phyloP scores from a whole-genome alignment of 371 early-diverging fungal species.

The Apophysomyces trapeziformis region DNA sequence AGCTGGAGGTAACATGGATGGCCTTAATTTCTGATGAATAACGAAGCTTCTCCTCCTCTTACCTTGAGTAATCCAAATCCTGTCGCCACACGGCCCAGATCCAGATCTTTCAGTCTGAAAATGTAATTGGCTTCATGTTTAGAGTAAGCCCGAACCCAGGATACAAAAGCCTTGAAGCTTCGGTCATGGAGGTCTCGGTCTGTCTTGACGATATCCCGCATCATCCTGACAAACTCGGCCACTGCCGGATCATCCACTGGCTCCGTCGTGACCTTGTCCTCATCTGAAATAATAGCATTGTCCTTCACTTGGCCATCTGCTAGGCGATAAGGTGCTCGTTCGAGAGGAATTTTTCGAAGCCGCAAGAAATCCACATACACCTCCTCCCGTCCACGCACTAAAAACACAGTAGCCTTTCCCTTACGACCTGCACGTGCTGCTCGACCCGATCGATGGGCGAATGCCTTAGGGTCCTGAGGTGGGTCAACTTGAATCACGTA shows the following conservation, averaged over 20 bases:
- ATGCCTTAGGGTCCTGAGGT: constrained; percentile 95
- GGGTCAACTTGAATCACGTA: constrained; percentile 96
- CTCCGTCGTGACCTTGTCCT: constrained; percentile 35
- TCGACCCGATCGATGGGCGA: constrained; percentile 98
- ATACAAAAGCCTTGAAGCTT: constrained; percentile 88
- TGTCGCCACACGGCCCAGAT: constrained; percentile 72
- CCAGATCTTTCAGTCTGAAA: constrained; percentile 85
- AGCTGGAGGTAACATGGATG: constrained; percentile 35
- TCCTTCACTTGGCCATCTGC: constrained; percentile 24
- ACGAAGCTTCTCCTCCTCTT: background rate
- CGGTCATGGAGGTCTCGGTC: constrained; percentile 80
- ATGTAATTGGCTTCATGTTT: constrained; percentile 95
- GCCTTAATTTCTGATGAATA: background rate
- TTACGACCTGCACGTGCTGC: constrained; percentile 92
- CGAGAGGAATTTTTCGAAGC: constrained; percentile 87
- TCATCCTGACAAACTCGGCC: constrained; percentile 47
- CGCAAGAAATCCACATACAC: constrained; percentile 86
- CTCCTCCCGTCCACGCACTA: constrained; percentile 84
- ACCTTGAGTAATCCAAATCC: constrained; percentile 78
- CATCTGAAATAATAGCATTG: constrained; percentile 19
- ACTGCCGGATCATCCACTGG: constrained; percentile 53
- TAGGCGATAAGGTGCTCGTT: constrained; percentile 49
- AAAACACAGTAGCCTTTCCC: constrained; percentile 88
- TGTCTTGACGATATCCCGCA: constrained; percentile 58
- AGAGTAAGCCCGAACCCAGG: constrained; percentile 85